Base-by-base conservation (phyloP, 495 filamentous ascomycete species). In the Penicillium longicatenatum region DNA sequence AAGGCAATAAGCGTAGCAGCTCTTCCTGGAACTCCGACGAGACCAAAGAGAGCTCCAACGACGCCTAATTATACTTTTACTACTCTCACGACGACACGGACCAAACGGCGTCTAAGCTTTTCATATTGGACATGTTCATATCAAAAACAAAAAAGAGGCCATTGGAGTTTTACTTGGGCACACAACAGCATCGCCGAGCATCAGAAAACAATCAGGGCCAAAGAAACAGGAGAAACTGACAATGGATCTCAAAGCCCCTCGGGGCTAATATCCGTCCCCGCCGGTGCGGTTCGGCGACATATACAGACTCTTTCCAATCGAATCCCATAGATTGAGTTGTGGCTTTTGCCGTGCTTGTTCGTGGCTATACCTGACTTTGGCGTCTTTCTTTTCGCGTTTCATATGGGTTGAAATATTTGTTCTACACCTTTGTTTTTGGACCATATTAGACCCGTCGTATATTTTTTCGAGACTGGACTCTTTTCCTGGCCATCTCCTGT, bases 1-100 rank as follows among this genome's bases (percentile, higher is more conserved):
- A 77, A 44, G 75, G 73, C 37, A 76, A 75, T 63, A 79, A 79
- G 61, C 73, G 75, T 48, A 74, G 62, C 55, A 75, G 73, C 52
- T 60, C 65, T 6, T 70, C 72, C 9, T 77, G 72, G 71, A 61
- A 56, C 47, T 57, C 44, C 20, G 66, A 66, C 14, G 66, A 66
- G 45, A 68, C 52, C 48, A 66, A 67, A 46, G 61, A 68, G 48
- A 58, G 37, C 22, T 47, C 61, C 16, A 56, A 37, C 26, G 64
- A 63, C 26, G 57, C 66, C 24, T 69, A 63, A 63, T 46, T 31
- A 42, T 52, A 41, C 19, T 52, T 44, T 45, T 60, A 45, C 42
- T 60, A 54, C 43, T 46, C 56, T 64, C 63, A 66, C 53, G 60
- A 66, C 59, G 59, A 62, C 52, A 61, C 57, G 54, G 57, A 19